Conservation (phyloP, 129 eudicot species). For the Flaveria ramosissima region DNA sequence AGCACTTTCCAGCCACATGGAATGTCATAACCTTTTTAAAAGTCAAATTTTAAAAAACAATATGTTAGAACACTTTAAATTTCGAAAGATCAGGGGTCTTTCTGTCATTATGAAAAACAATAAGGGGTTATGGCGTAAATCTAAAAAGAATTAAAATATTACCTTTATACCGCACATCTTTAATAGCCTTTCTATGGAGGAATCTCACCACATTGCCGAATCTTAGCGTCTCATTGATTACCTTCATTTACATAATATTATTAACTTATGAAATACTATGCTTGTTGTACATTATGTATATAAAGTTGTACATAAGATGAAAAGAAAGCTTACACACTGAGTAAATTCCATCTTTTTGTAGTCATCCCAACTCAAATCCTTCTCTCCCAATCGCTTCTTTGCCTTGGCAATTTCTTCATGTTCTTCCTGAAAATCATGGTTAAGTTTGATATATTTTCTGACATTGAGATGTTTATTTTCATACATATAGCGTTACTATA, state of each 20-base stretch:
- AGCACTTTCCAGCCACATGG: constrained; percentile 99
- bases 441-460: no score
- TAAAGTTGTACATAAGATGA: background rate
- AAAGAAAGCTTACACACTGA: constrained; percentile 71
- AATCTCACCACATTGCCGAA: constrained; percentile 95
- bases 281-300: background rate
- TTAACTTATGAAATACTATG: background rate
- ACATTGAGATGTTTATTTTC: background rate
- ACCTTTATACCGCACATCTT: constrained; percentile 93
- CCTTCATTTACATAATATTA: constrained; percentile 45
- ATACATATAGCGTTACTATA: background rate
- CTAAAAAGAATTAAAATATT: background rate
- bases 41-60: constrained; percentile 23
- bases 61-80: background rate
- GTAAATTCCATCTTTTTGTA: constrained; percentile 97
- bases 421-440: constrained; percentile 54
- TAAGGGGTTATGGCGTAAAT: constrained; percentile 11
- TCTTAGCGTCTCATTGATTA: constrained; percentile 85
- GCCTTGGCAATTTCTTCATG: constrained; percentile 61
- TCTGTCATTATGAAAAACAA: constrained; percentile 5
- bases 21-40: constrained; percentile 87
- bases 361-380: constrained; percentile 83
- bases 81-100: constrained; percentile 15
- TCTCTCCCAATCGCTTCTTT: constrained; percentile 57
- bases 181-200: constrained; percentile 92